Conservation (phyloP, 2,329 filamentous ascomycete species). For the Dothiorella sarmentorum region DNA sequence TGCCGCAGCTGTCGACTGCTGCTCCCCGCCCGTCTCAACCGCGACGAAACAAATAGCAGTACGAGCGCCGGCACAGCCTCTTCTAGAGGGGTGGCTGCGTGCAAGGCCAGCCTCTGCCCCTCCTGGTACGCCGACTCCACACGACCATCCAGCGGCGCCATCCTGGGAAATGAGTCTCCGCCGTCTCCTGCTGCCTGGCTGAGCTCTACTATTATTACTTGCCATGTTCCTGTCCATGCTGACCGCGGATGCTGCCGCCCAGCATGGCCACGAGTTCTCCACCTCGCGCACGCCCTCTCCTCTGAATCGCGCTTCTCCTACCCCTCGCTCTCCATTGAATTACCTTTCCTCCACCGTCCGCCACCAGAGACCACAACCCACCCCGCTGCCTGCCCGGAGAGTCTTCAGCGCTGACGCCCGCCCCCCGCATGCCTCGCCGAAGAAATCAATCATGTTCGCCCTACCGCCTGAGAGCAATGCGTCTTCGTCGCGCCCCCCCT, state of each 20-base stretch:
- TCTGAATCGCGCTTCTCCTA: conserved; percentile 26
- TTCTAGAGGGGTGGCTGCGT: neutral
- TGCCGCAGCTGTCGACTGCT: conserved; percentile 13
- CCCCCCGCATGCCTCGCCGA: conserved; percentile 19
- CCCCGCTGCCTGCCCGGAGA: conserved; percentile 18
- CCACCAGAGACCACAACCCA: conserved; percentile 23
- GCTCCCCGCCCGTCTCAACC: conserved; percentile 3
- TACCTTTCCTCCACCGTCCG: conserved; percentile 32
- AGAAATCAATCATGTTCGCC: conserved; percentile 20
- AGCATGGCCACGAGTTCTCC: conserved; percentile 34
- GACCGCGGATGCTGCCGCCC: conserved; percentile 33
- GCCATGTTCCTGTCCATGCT: conserved; percentile 41
- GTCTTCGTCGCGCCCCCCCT: conserved; percentile 19
- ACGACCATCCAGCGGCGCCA: neutral
- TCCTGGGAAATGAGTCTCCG: conserved; percentile 2
- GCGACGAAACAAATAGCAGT: conserved; percentile 2
- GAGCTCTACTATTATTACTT: too few species aligned
- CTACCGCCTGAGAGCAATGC: conserved; percentile 17
- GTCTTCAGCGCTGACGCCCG: conserved; percentile 2
- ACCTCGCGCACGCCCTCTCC: conserved; percentile 23
- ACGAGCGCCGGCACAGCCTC: conserved; percentile 2
- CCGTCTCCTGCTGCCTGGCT: conserved; percentile 6
- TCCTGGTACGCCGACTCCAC: conserved; percentile 4
- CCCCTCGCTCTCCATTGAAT: conserved; percentile 34
- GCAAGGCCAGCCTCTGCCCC: neutral